phyloP scores from a whole-genome alignment of 2,329 filamentous ascomycete species.

The Neobulgaria alba region DNA sequence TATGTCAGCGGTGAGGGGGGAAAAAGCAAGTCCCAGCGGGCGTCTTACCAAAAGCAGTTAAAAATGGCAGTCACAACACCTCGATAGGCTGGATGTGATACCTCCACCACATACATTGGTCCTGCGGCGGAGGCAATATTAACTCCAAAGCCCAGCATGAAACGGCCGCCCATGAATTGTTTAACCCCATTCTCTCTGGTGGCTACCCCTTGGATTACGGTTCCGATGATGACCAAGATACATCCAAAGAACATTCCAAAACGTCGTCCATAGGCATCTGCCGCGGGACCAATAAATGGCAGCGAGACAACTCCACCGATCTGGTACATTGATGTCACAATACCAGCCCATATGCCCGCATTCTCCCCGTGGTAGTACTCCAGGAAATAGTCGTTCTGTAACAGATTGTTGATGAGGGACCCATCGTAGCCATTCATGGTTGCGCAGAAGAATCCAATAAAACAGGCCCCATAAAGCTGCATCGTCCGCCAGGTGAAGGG shows the following conservation, averaged over 20 bases:
- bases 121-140: conserved; percentile 38
- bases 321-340: conserved; percentile 44
- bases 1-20: conserved; percentile 10
- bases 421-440: conserved; percentile 46
- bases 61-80: conserved; percentile 32
- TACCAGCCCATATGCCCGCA: conserved; percentile 40
- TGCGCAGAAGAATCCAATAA: conserved; percentile 41
- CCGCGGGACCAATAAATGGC: conserved; percentile 38
- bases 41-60: conserved; percentile 24
- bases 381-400: conserved; percentile 35
- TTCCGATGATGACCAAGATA: conserved; percentile 36
- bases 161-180: conserved; percentile 47
- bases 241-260: conserved; percentile 39
- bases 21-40: conserved; percentile 20
- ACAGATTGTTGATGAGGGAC: conserved; percentile 40
- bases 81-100: conserved; percentile 38
- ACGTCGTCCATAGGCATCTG: conserved; percentile 40
- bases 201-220: conserved; percentile 36
- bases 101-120: conserved; percentile 40
- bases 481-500: conserved; percentile 34
- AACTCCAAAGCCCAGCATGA: conserved; percentile 51
- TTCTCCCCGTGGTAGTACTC: conserved; percentile 34
- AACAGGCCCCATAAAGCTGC: conserved; percentile 36
- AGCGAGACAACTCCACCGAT: conserved; percentile 40
- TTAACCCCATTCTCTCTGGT: conserved; percentile 27